Conservation (phyloP, 768 basidiomycete species). For the Leccinum incarnatum region DNA sequence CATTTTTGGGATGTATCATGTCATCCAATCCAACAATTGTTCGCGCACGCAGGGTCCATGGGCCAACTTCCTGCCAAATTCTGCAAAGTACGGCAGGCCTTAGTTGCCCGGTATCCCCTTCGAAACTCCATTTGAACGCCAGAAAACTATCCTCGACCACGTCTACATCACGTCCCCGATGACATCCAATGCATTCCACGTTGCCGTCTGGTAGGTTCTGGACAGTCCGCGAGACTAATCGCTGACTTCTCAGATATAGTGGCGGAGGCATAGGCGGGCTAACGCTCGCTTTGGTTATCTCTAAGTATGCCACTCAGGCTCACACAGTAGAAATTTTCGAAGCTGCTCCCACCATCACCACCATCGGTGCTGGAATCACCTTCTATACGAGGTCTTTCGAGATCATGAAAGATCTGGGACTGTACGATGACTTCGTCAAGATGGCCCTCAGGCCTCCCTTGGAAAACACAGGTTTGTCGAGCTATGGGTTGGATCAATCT, state of each 20-base stretch:
- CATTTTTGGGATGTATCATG: neutral
- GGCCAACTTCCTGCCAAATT: neutral
- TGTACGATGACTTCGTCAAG: constrained; percentile 33
- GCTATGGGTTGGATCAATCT: neutral
- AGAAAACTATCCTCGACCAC: neutral
- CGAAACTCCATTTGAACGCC: neutral
- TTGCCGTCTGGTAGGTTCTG: neutral
- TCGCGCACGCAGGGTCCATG: neutral
- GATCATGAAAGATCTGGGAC: constrained; percentile 37
- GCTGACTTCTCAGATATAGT: constrained; percentile 15
- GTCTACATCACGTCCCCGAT: neutral
- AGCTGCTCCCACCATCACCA: constrained; percentile 36
- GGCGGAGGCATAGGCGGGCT: constrained; percentile 42
- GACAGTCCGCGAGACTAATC: neutral
- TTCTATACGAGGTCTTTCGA: constrained; percentile 48
- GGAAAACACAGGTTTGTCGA: constrained; percentile 21
- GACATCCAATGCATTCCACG: neutral
- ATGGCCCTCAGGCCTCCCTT: constrained; percentile 15
- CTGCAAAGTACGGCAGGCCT: neutral
- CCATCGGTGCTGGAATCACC: constrained; percentile 45
- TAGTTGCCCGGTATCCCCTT: neutral
- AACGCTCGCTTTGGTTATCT: constrained; percentile 31
- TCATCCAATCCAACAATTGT: neutral
- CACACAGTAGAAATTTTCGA: constrained; percentile 44
- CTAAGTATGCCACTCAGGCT: constrained; percentile 15